Evolutionary conservation across 805 yeast genomes (phyloP).

Genomic region (Monosporozyma siamensis): DNA sequence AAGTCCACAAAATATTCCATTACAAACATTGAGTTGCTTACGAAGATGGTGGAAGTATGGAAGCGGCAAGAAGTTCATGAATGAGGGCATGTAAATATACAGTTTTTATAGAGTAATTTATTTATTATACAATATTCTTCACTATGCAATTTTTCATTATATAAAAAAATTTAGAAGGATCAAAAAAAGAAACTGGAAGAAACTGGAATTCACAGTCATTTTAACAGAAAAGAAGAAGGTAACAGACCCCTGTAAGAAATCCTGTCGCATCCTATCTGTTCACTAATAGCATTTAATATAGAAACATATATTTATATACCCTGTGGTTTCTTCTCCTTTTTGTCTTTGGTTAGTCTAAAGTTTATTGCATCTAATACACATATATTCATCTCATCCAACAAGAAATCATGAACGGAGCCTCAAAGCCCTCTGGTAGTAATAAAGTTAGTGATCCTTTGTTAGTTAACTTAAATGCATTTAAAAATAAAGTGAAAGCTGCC

Average conservation of each 20-base stretch:
- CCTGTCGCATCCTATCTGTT: too few species aligned
- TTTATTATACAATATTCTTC: too few species aligned
- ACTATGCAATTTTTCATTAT: too few species aligned
- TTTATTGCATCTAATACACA: not conserved
- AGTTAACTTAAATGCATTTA: conserved; percentile 58
- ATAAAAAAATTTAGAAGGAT: too few species aligned
- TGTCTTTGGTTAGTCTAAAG: too few species aligned
- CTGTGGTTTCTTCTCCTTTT: too few species aligned
- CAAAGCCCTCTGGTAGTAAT: not conserved
- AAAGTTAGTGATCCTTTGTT: conserved; percentile 33
- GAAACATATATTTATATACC: too few species aligned
- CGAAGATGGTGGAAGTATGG: conserved; percentile 72
- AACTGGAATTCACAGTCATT: too few species aligned
- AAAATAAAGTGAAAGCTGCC: conserved; percentile 48
- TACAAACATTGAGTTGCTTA: conserved; percentile 49
- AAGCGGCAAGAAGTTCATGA: conserved; percentile 34
- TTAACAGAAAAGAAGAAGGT: too few species aligned
- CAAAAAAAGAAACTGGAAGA: too few species aligned
- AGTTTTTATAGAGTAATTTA: not conserved
- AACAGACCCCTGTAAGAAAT: too few species aligned
- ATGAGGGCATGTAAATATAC: not conserved
- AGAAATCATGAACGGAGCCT: not conserved
- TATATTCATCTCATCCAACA: not conserved
- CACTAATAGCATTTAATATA: too few species aligned
- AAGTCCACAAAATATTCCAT: conserved; percentile 36